phyloP scores from a whole-genome alignment of 2,329 filamentous ascomycete species.

The Penicillium hordei region DNA sequence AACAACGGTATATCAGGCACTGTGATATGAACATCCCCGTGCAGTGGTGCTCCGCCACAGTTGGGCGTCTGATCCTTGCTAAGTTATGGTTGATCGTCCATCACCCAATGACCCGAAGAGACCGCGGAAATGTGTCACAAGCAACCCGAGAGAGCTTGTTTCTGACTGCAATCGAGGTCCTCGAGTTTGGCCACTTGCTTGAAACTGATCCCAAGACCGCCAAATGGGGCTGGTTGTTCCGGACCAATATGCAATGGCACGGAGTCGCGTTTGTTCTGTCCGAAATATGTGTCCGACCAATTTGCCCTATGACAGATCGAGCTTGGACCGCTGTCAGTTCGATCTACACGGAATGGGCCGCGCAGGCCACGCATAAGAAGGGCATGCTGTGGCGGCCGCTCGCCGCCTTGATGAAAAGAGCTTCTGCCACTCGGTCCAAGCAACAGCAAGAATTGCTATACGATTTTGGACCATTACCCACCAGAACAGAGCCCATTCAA shows the following conservation, averaged over 20 bases:
- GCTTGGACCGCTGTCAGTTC: conserved; percentile 60
- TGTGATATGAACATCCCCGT: conserved; percentile 55
- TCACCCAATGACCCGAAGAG: conserved; percentile 66
- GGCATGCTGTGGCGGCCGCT: conserved; percentile 65
- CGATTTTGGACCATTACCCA: conserved; percentile 19
- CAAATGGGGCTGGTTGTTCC: conserved; percentile 66
- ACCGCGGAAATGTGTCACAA: conserved; percentile 56
- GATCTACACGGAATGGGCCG: conserved; percentile 42
- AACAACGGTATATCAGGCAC: conserved; percentile 56
- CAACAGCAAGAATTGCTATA: conserved; percentile 41
- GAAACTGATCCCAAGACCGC: conserved; percentile 62
- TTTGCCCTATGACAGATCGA: conserved; percentile 58
- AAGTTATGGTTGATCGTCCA: conserved; percentile 78
- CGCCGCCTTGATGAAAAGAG: conserved; percentile 60
- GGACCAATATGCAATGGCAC: conserved; percentile 66
- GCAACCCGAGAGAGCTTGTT: conserved; percentile 69
- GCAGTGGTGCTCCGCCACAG: conserved; percentile 67
- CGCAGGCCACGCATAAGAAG: conserved; percentile 43
- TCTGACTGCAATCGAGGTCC: conserved; percentile 69
- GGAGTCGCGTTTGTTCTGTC: conserved; percentile 62
- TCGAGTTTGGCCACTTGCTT: conserved; percentile 68
- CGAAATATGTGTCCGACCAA: conserved; percentile 58
- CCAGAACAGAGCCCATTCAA: conserved; percentile 3
- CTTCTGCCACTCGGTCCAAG: conserved; percentile 53
- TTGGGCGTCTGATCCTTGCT: conserved; percentile 69